These are phyloP conservation scores for Paraglomus brasilianum DNA, from an alignment of 192 early-diverging fungal species.

Conservation along the genomic window DNA sequence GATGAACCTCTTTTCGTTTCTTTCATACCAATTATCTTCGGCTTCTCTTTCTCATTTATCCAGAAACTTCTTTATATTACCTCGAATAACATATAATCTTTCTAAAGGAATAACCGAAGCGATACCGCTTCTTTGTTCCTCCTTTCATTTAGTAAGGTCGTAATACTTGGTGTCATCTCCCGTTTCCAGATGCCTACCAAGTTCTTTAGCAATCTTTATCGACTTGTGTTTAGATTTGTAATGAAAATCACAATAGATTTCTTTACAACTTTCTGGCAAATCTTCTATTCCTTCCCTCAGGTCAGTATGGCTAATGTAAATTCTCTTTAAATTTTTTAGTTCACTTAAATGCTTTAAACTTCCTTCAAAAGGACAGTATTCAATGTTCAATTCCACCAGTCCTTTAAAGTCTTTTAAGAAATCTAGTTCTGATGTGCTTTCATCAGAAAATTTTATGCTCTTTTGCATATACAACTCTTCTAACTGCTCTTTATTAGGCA, in stretches of 20 bases:
- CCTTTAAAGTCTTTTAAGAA: conserved; percentile 1
- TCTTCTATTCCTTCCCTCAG: background rate
- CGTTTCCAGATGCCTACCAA: background rate
- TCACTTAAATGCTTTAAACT: background rate
- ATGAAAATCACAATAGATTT: conserved; percentile 6
- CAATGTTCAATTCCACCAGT: background rate
- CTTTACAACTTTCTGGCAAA: background rate
- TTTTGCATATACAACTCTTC: background rate
- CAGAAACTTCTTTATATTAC: conserved; percentile 15
- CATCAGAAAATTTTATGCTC: background rate
- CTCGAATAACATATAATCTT: conserved; percentile 18
- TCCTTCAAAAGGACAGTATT: conserved; percentile 5
- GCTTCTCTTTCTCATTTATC: conserved; percentile 7
- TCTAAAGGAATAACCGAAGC: conserved; percentile 20
- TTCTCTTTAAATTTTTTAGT: conserved; percentile 2
- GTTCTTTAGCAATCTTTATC: background rate
- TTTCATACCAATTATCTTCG: background rate
- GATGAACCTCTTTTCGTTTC: background rate
- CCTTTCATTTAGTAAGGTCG: conserved; percentile 7
- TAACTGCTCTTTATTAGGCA: conserved; percentile 2
- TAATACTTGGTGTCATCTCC: background rate
- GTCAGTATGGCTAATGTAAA: background rate
- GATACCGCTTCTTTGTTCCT: background rate
- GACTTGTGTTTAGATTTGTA: background rate
- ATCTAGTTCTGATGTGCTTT: background rate